Conservation (phyloP, 108 stramenopile species). For the Nitzschia sp. region DNA sequence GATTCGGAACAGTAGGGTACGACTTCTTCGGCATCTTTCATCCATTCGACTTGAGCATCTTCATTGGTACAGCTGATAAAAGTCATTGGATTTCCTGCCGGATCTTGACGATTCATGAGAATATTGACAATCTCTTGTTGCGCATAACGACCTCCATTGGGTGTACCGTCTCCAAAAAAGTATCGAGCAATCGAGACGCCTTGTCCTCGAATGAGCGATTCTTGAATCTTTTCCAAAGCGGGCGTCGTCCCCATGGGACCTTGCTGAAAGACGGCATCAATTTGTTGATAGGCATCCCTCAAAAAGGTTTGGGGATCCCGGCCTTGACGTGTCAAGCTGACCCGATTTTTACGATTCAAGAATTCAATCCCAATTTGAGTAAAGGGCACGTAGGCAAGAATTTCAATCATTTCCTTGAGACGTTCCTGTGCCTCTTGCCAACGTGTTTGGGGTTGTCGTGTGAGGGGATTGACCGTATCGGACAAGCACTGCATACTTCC, state of each 20-base stretch:
- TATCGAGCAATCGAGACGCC: constrained; percentile 41
- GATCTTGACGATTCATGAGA: constrained; percentile 39
- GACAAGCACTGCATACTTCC: constrained; percentile 42
- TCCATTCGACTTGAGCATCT: constrained; percentile 53
- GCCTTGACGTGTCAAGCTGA: constrained; percentile 31
- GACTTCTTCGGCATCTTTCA: constrained; percentile 55
- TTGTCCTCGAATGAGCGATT: constrained; percentile 35
- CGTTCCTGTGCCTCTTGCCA: constrained; percentile 49
- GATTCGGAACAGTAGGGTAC: constrained; percentile 46
- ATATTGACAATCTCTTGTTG: constrained; percentile 40
- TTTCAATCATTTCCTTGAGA: constrained; percentile 55
- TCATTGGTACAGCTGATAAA: constrained; percentile 57
- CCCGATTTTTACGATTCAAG: constrained; percentile 42
- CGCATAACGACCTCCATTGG: constrained; percentile 48
- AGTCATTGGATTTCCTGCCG: constrained; percentile 46
- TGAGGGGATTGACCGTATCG: constrained; percentile 33
- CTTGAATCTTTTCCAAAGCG: constrained; percentile 45
- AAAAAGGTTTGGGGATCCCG: constrained; percentile 33
- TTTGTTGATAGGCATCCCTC: constrained; percentile 26
- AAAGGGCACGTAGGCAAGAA: constrained; percentile 52
- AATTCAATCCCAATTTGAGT: constrained; percentile 44
- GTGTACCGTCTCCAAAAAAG: constrained; percentile 54
- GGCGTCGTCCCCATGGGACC: constrained; percentile 46
- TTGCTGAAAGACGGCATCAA: constrained; percentile 38
- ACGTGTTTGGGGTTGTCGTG: constrained; percentile 25